A percentile compares a stretch with the other conserved stretches of the same genome.
Evolutionary conservation across 139 green algal species (phyloP).

Genomic region (Chlorella sp.): DNA sequence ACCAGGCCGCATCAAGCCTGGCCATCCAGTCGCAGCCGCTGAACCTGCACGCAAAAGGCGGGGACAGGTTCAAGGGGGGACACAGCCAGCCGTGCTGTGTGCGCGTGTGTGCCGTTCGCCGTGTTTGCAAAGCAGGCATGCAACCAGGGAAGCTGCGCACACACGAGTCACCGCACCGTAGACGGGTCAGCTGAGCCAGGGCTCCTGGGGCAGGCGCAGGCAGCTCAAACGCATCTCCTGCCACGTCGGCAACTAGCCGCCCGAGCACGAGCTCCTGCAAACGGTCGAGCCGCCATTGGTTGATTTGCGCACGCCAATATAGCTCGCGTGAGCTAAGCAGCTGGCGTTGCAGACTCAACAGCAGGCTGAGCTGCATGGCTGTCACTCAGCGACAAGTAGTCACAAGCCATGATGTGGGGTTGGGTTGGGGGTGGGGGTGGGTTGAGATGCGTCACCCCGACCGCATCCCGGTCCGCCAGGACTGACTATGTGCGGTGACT

Average conservation of each 20-base stretch:
- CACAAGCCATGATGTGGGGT: too few relatives aligned
- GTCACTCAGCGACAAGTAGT: too few relatives aligned
- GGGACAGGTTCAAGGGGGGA: background rate
- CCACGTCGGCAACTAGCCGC: too few relatives aligned
- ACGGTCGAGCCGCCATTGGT: background rate
- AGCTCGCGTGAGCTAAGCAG: background rate
- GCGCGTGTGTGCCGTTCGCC: too few relatives aligned
- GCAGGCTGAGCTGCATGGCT: too few relatives aligned
- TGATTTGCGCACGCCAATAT: background rate
- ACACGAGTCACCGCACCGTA: too few relatives aligned
- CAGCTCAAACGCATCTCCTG: background rate
- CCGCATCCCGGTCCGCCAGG: background rate
- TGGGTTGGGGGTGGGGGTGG: too few relatives aligned
- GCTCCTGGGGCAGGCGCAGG: background rate
- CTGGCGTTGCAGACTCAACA: too few relatives aligned
- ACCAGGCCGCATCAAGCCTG: background rate
- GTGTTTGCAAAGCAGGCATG: background rate
- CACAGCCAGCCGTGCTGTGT: too few relatives aligned
- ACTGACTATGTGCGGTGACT: background rate
- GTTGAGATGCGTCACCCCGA: background rate
- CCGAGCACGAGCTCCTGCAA: conserved; percentile 7
- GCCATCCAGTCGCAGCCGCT: background rate
- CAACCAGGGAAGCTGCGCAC: too few relatives aligned
- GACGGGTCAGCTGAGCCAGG: background rate
- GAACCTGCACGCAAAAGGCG: background rate